Evolutionary conservation across 768 basidiomycete genomes (phyloP), one percentile per base, ranked within the genome.

Genomic region (Mycena haematopus): DNA sequence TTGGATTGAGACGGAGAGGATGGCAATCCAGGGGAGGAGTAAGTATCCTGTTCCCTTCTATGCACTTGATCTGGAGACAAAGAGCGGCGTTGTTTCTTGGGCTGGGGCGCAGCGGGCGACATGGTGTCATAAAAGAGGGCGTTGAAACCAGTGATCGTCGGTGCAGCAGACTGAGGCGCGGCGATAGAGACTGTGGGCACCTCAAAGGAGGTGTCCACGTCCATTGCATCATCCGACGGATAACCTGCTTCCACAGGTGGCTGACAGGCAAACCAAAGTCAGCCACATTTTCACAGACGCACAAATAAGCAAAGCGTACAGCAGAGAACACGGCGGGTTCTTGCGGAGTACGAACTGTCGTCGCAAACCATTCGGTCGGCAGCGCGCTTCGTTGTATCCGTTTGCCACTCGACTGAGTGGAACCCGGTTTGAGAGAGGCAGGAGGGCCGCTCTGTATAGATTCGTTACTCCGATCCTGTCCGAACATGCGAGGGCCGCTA

Each of bases 161-260:
- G 81, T 15, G 80, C 83, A 24, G 84, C 81, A 11, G 87, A 84
- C 25, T 79, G 70, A 50, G 82, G 80, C 36, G 72, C 74, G 62
- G 64, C 65, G 50, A 65, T 59, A 29, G 68, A 69, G 42, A 73
- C 69, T 56, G 73, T 60, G 69, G 77, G 72, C 51, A 78, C 75
- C 49, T 74, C 72, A 62, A 78, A 82, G 21, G 84, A 84, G 19
- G 83, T 81, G 71, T 94, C 92, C 36, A 93, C 82, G 66, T 94
- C 92, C 92, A 93, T 94, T 31, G 87, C 88, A 73, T 91, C 82
- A 67, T 86, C 84, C 45, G 76, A 77, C 29, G 82, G 80, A 53
- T 84, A 82, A 17, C 79, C 73, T 10, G 77, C 75, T 46, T 75
- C 72, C 63, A 76, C 75, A 19, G 77, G 76, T 53, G 75, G 77